These are phyloP conservation scores for Malus sylvestris DNA, from an alignment of 306 rosid species.

Conservation along the genomic window DNA sequence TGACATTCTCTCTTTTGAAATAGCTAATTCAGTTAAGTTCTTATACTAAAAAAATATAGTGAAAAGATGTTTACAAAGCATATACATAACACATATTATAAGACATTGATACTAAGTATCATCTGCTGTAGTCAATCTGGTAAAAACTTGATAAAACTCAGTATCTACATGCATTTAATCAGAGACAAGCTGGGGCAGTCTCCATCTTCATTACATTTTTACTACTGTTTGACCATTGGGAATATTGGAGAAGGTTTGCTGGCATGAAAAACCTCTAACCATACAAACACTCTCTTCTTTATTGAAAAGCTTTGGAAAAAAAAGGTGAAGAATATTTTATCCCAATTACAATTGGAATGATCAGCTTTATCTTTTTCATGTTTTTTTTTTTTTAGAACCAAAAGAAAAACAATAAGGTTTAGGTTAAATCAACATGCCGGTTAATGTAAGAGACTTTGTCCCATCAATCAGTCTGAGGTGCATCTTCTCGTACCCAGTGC, in stretches of 20 bases:
- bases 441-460: constrained; percentile 76
- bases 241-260: not conserved
- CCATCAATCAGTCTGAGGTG: constrained; percentile 74
- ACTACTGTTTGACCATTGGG: too few species aligned
- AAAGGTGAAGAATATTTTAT: too few species aligned
- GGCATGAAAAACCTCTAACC: too few species aligned
- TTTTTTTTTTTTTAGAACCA: too few species aligned
- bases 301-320: too few species aligned
- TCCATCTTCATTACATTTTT: too few species aligned
- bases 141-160: not conserved
- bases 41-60: not conserved
- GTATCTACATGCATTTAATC: not conserved
- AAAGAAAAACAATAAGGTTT: too few species aligned
- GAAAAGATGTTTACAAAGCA: not conserved
- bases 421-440: constrained; percentile 51
- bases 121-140: too few species aligned
- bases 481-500: too few species aligned
- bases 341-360: too few species aligned
- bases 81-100: not conserved
- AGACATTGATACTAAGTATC: not conserved
- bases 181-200: not conserved
- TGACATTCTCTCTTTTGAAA: not conserved
- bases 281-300: too few species aligned
- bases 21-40: not conserved
- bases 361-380: too few species aligned